A percentile compares a stretch with the other conserved stretches of the same genome.
Conservation (phyloP, 257 asterid species). For the Handroanthus guayacan region DNA sequence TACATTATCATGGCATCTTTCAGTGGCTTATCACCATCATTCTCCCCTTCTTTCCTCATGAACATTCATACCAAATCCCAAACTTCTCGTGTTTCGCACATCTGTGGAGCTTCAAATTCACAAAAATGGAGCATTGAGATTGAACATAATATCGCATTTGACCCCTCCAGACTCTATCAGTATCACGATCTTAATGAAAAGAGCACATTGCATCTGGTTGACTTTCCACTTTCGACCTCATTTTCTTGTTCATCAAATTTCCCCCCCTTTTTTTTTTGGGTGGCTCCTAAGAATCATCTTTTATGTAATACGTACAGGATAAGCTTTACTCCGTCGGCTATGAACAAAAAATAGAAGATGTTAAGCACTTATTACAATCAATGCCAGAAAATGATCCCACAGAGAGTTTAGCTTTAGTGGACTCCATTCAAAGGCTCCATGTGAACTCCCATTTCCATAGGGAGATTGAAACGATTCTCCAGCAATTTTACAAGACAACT, state of each 20-base stretch:
- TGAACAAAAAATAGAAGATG: slow-evolving; percentile 27
- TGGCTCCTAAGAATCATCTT: too few species aligned
- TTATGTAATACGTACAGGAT: slow-evolving; percentile 45
- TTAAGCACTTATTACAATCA: slow-evolving; percentile 23
- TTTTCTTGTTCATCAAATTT: not conserved
- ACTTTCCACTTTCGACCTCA: not conserved
- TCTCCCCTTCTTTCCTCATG: not conserved
- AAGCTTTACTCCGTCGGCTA: not conserved
- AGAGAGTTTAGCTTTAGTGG: slow-evolving; percentile 38
- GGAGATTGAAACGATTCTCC: slow-evolving; percentile 41
- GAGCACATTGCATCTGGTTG: not conserved
- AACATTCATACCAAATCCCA: not conserved
- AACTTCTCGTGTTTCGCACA: not conserved
- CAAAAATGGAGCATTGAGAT: not conserved
- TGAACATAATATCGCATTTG: not conserved
- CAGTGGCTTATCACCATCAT: not conserved
- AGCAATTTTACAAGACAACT: not conserved
- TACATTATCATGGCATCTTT: not conserved
- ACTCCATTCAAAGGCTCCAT: slow-evolving; percentile 48
- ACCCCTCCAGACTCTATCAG: not conserved
- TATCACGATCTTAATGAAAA: not conserved
- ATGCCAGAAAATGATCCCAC: slow-evolving; percentile 23
- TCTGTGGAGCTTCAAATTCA: not conserved
- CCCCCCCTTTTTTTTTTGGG: too few species aligned
- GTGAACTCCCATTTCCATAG: slow-evolving; percentile 42